These are phyloP conservation scores for Blepharisma stoltei DNA, from an alignment of 73 alveolate species.

Conservation along the genomic window DNA sequence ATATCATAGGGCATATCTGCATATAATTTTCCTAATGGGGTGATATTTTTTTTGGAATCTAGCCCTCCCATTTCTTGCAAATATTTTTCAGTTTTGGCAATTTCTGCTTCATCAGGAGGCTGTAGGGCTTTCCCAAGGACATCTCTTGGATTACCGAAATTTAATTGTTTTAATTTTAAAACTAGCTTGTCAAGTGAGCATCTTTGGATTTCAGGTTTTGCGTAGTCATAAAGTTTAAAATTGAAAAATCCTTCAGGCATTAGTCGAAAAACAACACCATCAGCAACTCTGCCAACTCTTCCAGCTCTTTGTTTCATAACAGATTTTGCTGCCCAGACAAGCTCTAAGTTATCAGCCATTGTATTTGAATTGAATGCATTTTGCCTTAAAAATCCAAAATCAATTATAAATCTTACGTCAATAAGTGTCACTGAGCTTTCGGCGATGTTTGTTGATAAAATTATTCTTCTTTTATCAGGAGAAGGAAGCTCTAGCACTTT, in stretches of 20 bases:
- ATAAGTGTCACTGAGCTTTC: conserved; percentile 96
- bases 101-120: conserved; percentile 80
- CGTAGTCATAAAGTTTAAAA: conserved; percentile 69
- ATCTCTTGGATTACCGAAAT: conserved; percentile 76
- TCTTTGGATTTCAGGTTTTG: conserved; percentile 92
- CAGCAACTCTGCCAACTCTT: conserved; percentile 66
- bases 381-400: conserved; percentile 90
- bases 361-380: conserved; percentile 81
- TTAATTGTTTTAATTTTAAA: conserved; percentile 79
- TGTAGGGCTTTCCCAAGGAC: conserved; percentile 75
- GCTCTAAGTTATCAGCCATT: conserved; percentile 74
- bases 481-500: conserved; percentile 4
- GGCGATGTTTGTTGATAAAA: conserved; percentile 94
- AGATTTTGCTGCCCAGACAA: conserved; percentile 92
- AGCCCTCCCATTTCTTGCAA: conserved; percentile 83
- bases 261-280: conserved; percentile 86
- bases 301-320: conserved; percentile 94
- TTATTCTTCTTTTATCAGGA: conserved; percentile 74
- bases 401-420: conserved; percentile 88
- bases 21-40: conserved; percentile 80
- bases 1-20: conserved; percentile 86
- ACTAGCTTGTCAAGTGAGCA: conserved; percentile 94
- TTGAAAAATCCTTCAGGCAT: conserved; percentile 71
- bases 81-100: conserved; percentile 70
- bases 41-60: conserved; percentile 42